These are phyloP conservation scores for Phytomonas sp. DNA, from an alignment of 208 protist genomes.

Conservation along the genomic window DNA sequence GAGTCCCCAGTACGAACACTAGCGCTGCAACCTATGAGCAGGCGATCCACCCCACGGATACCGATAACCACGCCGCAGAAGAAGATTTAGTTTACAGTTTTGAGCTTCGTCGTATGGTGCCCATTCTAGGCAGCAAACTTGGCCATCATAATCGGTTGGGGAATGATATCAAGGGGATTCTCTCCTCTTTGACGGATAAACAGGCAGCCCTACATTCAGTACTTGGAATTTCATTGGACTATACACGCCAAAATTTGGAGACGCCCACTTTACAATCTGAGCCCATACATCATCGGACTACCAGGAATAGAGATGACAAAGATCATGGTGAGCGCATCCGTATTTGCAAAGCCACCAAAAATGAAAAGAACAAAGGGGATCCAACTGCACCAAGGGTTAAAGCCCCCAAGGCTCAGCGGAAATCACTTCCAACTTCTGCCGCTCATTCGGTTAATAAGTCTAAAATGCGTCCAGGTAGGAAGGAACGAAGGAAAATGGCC, in stretches of 20 bases:
- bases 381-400: background rate
- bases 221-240: conserved; percentile 3
- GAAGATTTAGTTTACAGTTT: conserved; percentile 64
- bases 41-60: background rate
- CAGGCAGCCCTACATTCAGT: background rate
- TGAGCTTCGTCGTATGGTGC: conserved; percentile 82
- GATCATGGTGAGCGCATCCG: background rate
- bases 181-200: background rate
- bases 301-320: background rate
- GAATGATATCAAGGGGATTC: background rate
- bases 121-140: conserved; percentile 22
- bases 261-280: background rate
- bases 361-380: background rate
- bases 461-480: background rate
- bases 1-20: background rate
- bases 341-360: background rate
- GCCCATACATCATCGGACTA: background rate
- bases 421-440: background rate
- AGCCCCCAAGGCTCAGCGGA: background rate
- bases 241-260: background rate
- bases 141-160: background rate
- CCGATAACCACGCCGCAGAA: background rate
- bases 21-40: background rate
- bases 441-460: background rate
- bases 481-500: background rate